Base-by-base conservation (phyloP, 768 basidiomycete species). In the Tulasnella sp. region DNA sequence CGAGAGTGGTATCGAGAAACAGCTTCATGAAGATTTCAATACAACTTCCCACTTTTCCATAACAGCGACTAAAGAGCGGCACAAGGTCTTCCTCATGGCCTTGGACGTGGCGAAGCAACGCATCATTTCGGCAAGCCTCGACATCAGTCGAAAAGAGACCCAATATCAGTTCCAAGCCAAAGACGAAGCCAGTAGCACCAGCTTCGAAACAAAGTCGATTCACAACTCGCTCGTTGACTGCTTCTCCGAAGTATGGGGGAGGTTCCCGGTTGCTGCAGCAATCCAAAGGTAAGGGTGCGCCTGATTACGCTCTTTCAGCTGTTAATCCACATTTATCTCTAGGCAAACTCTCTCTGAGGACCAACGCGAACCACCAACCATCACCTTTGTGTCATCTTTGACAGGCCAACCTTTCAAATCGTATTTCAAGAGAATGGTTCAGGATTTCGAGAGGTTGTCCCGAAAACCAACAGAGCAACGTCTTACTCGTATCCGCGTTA, bases 81-180 rank as follows among this genome's bases (percentile, higher is more conserved):
- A 77, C 5, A 80, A 79, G 47, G 80, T 85, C 2, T 83, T 88
- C 75, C 67, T 86, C 12, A 35, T 87, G 1, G 75, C 75, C 7
- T 77, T 88, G 3, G 17, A 36, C 9, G 81, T 86, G 70, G 72
- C 77, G 8, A 37, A 75, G 7, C 78, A 76, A 3, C 71, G 74
- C 16, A 82, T 82, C 65, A 75, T 76, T 22, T 89, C 87, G 0
- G 41, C 83, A 11, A 82, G 80, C 0, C 75, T 89, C 62, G 80
- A 84, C 36, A 87, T 89, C 74, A 86, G 85, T 11, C 83, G 83
- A 67, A 86, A 84, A 72, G 78, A 81, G 9, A 87, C 86, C 1
- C 85, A 88, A 69, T 87, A 86, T 73, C 82, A 80, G 72, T 88
- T 89, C 79, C 81, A 81, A 69, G 82, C 84, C 73, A 84, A 81